A percentile compares a stretch with the other conserved stretches of the same genome.
Evolutionary conservation across 768 basidiomycete species (phyloP).

Genomic region (Grammothele lineata): DNA sequence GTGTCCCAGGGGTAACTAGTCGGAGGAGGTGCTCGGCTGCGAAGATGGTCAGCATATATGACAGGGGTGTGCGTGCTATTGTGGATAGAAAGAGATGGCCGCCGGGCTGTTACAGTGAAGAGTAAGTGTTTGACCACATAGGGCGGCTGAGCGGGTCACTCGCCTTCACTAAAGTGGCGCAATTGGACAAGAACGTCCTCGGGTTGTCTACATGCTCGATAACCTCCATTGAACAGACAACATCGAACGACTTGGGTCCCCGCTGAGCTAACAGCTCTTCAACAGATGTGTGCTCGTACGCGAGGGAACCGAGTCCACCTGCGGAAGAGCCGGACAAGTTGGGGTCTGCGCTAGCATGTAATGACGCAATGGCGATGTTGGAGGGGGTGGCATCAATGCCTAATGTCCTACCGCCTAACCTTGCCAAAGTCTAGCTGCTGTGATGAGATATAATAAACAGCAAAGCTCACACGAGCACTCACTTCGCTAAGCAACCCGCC

Average conservation of each 20-base stretch:
- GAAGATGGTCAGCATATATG: conserved; percentile 67
- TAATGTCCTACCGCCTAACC: conserved; percentile 81
- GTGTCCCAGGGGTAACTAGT: conserved; percentile 82
- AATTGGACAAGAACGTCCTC: conserved; percentile 71
- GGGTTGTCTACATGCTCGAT: conserved; percentile 97
- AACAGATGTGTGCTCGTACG: conserved; percentile 70
- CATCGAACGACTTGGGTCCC: conserved; percentile 70
- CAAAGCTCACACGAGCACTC: conserved; percentile 23
- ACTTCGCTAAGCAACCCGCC: conserved; percentile 94
- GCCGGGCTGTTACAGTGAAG: conserved; percentile 87
- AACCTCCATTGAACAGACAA: conserved; percentile 97
- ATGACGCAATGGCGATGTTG: conserved; percentile 80
- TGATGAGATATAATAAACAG: not conserved
- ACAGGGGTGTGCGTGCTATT: conserved; percentile 78
- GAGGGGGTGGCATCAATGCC: conserved; percentile 91
- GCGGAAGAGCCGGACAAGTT: conserved; percentile 35
- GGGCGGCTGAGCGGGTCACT: conserved; percentile 14
- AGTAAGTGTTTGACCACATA: not conserved
- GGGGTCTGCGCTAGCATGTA: conserved; percentile 80
- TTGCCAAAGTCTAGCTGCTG: conserved; percentile 66
- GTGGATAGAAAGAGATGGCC: conserved; percentile 96
- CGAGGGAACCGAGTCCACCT: conserved; percentile 31
- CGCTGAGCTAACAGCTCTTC: conserved; percentile 57
- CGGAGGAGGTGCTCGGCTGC: conserved; percentile 80
- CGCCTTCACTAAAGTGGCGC: conserved; percentile 86